A percentile compares a stretch with the other conserved stretches of the same genome.
Evolutionary conservation across 495 filamentous ascomycete genomes (phyloP).

Genomic region (Neurospora terricola): DNA sequence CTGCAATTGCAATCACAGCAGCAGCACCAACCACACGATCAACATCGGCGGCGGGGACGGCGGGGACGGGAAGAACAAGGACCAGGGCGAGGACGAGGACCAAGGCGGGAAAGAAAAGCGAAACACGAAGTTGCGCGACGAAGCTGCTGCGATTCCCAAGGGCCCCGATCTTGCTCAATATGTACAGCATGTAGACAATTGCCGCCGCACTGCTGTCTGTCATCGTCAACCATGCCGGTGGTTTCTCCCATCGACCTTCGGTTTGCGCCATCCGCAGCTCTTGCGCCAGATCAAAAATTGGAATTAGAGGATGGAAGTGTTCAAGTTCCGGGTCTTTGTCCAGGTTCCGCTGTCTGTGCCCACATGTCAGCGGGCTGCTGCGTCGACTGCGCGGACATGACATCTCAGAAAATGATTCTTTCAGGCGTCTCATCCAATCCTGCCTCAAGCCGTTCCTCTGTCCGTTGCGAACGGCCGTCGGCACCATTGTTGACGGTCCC

Average conservation of each 20-base stretch:
- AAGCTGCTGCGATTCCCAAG: not conserved
- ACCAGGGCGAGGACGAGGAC: not conserved
- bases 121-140: not conserved
- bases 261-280: not conserved
- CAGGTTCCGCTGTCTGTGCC: not conserved
- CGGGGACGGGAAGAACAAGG: not conserved
- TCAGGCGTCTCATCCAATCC: not conserved
- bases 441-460: not conserved
- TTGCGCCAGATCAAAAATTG: not conserved
- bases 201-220: not conserved
- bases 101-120: not conserved
- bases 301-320: not conserved
- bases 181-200: constrained; percentile 11
- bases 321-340: not conserved
- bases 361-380: not conserved
- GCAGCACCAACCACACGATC: not conserved
- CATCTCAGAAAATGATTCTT: not conserved
- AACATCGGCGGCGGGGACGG: constrained; percentile 1
- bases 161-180: constrained; percentile 1
- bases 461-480: not conserved
- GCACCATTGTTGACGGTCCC: not conserved
- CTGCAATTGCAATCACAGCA: not conserved
- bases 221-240: constrained; percentile 10
- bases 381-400: not conserved
- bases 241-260: not conserved